phyloP scores from a whole-genome alignment of 441 rosid species.

The Gossypium gossypioides region DNA sequence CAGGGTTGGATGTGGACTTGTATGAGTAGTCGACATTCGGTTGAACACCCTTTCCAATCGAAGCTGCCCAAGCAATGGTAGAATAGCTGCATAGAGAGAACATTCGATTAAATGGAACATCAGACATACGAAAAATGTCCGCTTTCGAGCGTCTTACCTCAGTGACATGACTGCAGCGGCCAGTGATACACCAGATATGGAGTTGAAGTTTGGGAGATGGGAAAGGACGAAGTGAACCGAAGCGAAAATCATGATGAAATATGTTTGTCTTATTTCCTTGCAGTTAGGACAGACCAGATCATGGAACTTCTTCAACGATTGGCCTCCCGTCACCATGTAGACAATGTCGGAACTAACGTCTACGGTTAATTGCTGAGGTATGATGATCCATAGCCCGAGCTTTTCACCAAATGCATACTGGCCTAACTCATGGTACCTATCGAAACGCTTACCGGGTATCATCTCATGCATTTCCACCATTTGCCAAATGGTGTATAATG shows the following conservation, averaged over 20 bases:
- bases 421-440: conserved; percentile 74
- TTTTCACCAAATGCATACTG: conserved; percentile 70
- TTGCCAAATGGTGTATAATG: conserved; percentile 74
- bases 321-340: conserved; percentile 81
- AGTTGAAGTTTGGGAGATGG: conserved; percentile 69
- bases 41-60: conserved; percentile 33
- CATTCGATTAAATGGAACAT: background rate
- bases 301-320: conserved; percentile 66
- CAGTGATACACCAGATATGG: conserved; percentile 50
- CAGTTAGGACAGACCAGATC: conserved; percentile 44
- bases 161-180: conserved; percentile 79
- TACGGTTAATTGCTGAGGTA: conserved; percentile 66
- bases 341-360: conserved; percentile 59
- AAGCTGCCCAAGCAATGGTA: conserved; percentile 51
- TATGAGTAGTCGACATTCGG: conserved; percentile 48
- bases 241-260: conserved; percentile 63
- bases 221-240: conserved; percentile 57
- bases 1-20: conserved; percentile 29
- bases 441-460: conserved; percentile 64
- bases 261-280: conserved; percentile 37
- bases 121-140: background rate
- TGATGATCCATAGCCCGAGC: conserved; percentile 68
- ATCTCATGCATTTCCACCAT: conserved; percentile 91
- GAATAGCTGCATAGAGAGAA: conserved; percentile 44
- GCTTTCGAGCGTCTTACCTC: conserved; percentile 21